Evolutionary conservation across 2,329 filamentous ascomycete species (phyloP), one percentile per base, ranked within the genome.

Genomic region (Colletotrichum magnum): DNA sequence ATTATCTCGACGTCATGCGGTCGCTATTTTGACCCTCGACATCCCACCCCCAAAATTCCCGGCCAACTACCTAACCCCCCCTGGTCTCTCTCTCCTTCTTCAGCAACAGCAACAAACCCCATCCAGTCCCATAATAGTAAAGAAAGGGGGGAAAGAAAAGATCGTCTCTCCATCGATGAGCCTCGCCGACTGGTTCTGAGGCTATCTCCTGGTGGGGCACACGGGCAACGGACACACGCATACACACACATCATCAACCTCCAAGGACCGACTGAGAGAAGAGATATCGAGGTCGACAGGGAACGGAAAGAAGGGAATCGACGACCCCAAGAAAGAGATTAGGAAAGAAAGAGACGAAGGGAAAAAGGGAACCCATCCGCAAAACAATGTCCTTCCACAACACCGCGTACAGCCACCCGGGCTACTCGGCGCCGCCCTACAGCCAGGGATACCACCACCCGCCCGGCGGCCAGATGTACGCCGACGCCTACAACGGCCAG

Each of bases 401-500:
- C 62, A 43, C 50, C 56, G 62, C 66, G 28, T 66, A 69, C 62
- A 60, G 62, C 62, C 66, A 69, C 47, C 66, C 39, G 5, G 66
- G 54, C 41, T 69, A 69, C 50, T 50, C 47, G 21, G 66, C 66
- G 50, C 66, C 66, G 50, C 66, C 66, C 13, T 69, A 69, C 66
- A 65, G 61, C 61, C 54, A 69, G 54, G 66, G 66, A 39, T 65
- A 69, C 41, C 54, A 60, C 56, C 66, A 66, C 50, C 61, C 66
- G 15, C 66, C 56, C 21, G 61, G 66, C 10, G 66, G 61, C 15
- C 66, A 69, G 5, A 69, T 65, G 50, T 69, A 69, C 66, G 36
- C 43, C 45, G 4, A n/a, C 43, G 51, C 54, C 28, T 6, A 48
- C 36, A 36, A 6, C 36, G 54, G 52, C 45, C 43, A 52, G n/a